Base-by-base conservation (phyloP, 2,329 filamentous ascomycete genomes). In the Botrytis medusae region DNA sequence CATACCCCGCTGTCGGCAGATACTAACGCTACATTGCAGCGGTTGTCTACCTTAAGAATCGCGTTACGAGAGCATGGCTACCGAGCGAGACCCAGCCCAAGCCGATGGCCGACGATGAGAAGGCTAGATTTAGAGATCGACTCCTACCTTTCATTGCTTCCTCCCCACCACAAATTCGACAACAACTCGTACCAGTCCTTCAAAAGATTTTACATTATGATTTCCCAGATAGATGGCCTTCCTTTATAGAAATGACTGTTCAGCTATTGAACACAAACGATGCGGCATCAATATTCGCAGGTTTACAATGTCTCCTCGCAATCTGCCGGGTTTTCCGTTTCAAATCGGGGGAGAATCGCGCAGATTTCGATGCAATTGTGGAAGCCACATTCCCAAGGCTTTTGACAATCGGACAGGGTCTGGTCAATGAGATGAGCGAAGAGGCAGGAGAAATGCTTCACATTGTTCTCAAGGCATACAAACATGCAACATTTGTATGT, bases 371-470 rank as follows among this genome's bases (percentile, higher is more conserved):
- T 83, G 94, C 93, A 83, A 97, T 99, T 78, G 93, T 98, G 75
- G 93, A 94, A 82, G 89, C 91, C 74, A 94, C 93, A 74, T 99
- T 99, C 84, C 94, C 96, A 32, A 91, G 94, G 76, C 86, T 98
- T 76, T 86, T 98, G 77, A 87, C 88, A 75, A 96, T 99, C 80
- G 97, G 95, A 78, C 94, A 93, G 81, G 92, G 93, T 82, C 85
- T 98, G 79, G 92, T 97, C 63, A 92, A 93, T 77, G 95, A 98
- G 85, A 93, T 93, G 81, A 97, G 93, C 81, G 86, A 97, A 78
- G 96, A 99, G 84, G 96, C 95, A 29, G 95, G 93, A 74, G 96
- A 98, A 85, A 98, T 99, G 93, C 87, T 99, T 78, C 93, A 97
- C 81, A 91, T 97, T 74, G 93, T 97, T 72, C 88, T 99, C 80